Evolutionary conservation across 2,329 filamentous ascomycete genomes (phyloP), one percentile per base, ranked within the genome.

Genomic region (Acrocalymma vagum): DNA sequence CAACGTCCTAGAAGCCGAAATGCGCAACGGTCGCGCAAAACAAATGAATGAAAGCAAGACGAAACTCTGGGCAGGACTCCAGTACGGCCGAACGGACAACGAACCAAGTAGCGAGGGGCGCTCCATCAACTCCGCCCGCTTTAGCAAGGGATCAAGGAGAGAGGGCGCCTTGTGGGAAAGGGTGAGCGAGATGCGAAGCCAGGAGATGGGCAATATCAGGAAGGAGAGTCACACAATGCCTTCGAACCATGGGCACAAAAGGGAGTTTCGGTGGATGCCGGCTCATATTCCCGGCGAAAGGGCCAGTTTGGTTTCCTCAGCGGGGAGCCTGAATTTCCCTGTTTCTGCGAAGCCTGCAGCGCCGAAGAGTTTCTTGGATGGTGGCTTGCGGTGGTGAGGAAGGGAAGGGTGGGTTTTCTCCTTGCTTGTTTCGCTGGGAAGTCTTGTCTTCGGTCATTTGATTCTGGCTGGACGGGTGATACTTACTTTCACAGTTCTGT

Each of bases 31-130:
- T 16, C 27, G 35, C 6, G 16, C 15, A 5, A 37, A 22, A 9
- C 38, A 38, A n/a, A 37, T 14, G n/a, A 16, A 23, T 9, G n/a
- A 20, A 2, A 20, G 14, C 17, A 24, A 29, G 7, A 45, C 27
- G 8, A 41, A 47, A 22, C 26, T 54, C 9, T 54, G 50, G 50
- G n/a, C n/a, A n/a, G 50, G 48, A 15, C 17, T 37, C 13, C 23
- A 47, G 14, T 44, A 34, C 9, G 27, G 27, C 8, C 16, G 20
- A 29, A 16, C 8, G 3, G 16, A 11, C 10, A n/a, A n/a, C n/a
- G n/a, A n/a, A n/a, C n/a, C n/a, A n/a, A n/a, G n/a, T n/a, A n/a
- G n/a, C n/a, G n/a, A n/a, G n/a, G n/a, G n/a, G n/a, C n/a, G n/a
- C n/a, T n/a, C n/a, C n/a, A n/a, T n/a, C n/a, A n/a, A n/a, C n/a